A percentile compares a stretch with the other conserved stretches of the same genome.
Evolutionary conservation across 805 yeast genomes (phyloP).

Genomic region (Candida hispaniensis): DNA sequence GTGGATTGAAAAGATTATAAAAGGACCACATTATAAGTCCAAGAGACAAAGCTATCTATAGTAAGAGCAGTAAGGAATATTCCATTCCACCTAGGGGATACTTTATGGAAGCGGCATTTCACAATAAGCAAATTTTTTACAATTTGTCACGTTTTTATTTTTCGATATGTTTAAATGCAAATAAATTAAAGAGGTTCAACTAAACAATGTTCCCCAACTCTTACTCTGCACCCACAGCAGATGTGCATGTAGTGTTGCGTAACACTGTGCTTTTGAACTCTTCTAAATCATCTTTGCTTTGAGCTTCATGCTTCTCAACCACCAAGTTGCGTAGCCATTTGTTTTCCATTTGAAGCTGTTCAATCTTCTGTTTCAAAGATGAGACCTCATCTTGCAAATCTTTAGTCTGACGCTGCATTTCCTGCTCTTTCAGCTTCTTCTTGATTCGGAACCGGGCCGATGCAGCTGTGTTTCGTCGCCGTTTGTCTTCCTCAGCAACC

Average conservation of each 20-base stretch:
- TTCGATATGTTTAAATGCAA: no score
- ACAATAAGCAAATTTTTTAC: no score
- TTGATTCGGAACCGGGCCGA: constrained; percentile 86
- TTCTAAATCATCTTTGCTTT: constrained; percentile 25
- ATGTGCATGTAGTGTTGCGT: constrained; percentile 11
- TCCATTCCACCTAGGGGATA: no score
- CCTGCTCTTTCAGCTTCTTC: constrained; percentile 86
- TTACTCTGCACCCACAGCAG: no score
- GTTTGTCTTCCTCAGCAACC: constrained; percentile 52
- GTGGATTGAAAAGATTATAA: no score
- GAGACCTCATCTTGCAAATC: constrained; percentile 61
- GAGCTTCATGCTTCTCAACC: constrained; percentile 50
- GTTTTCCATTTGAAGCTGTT: constrained; percentile 89
- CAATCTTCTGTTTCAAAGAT: constrained; percentile 59
- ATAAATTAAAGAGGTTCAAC: no score
- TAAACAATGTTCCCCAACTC: no score
- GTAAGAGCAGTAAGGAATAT: no score
- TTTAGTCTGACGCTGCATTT: constrained; percentile 66
- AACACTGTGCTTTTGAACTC: constrained; percentile 23
- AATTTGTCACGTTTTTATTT: no score
- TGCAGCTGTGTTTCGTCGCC: constrained; percentile 86
- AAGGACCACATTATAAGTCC: no score
- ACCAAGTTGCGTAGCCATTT: constrained; percentile 72
- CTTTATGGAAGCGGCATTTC: no score
- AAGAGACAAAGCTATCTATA: no score